phyloP scores from a whole-genome alignment of 139 green algal genomes.

The Ulvella scutata region DNA sequence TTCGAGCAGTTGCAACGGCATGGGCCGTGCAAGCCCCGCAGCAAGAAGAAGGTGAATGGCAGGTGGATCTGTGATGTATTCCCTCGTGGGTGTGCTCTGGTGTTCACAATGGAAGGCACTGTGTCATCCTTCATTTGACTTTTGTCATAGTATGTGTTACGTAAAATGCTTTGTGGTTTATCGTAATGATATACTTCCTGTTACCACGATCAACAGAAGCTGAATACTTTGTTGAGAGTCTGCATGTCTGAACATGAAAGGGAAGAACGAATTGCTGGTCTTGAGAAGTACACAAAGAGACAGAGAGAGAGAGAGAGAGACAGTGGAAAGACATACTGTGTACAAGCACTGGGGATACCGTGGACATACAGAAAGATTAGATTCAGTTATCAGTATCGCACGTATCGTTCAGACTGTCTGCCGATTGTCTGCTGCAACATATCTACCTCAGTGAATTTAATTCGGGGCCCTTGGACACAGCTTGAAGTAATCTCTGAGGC shows the following conservation, averaged over 20 bases:
- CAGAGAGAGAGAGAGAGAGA: no score
- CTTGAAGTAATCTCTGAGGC: background rate
- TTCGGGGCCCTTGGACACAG: no score
- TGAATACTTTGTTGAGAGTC: background rate
- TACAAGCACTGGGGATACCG: no score
- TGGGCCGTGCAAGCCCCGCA: background rate
- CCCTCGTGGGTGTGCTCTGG: background rate
- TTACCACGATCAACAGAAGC: background rate
- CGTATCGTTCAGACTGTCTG: no score
- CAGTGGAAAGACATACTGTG: no score
- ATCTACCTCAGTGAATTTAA: no score
- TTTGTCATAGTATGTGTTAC: background rate
- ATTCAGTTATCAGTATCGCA: no score
- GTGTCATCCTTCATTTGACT: background rate
- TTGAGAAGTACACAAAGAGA: no score
- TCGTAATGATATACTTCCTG: background rate
- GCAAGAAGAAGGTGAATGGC: background rate
- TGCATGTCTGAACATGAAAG: background rate
- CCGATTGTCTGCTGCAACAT: no score
- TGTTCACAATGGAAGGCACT: background rate
- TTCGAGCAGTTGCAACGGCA: background rate
- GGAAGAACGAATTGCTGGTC: no score
- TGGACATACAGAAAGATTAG: no score
- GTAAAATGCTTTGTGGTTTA: background rate
- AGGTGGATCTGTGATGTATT: background rate